These are phyloP conservation scores for Leccinum pellstonianum DNA, from an alignment of 768 basidiomycete species.

Conservation along the genomic window DNA sequence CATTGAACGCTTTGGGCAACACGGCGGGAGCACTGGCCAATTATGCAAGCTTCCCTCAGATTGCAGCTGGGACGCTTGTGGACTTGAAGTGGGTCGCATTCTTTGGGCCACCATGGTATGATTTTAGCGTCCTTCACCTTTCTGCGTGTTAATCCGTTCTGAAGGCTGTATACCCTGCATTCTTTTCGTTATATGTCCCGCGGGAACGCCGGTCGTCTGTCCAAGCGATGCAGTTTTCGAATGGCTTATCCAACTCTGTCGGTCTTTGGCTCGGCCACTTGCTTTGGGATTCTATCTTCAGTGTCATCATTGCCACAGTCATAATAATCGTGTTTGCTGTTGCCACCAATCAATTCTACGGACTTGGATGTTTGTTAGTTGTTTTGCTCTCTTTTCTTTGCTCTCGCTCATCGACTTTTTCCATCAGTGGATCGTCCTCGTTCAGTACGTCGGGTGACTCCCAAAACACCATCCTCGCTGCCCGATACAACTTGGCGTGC, in stretches of 20 bases:
- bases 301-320: conserved; percentile 58
- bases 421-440: conserved; percentile 64
- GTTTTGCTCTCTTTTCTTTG: not conserved
- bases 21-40: conserved; percentile 39
- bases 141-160: not conserved
- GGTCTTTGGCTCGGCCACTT: conserved; percentile 81
- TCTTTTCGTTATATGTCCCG: conserved; percentile 76
- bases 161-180: conserved; percentile 77
- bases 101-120: conserved; percentile 69
- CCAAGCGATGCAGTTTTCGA: conserved; percentile 80
- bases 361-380: conserved; percentile 60
- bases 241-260: conserved; percentile 66
- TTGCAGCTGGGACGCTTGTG: conserved; percentile 53
- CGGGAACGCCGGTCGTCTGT: conserved; percentile 65
- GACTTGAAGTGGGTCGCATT: conserved; percentile 75
- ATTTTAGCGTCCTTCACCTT: not conserved
- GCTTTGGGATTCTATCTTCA: conserved; percentile 65
- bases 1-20: conserved; percentile 51
- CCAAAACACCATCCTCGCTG: conserved; percentile 71
- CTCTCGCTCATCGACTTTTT: not conserved
- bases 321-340: conserved; percentile 61
- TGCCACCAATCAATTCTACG: conserved; percentile 62
- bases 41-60: conserved; percentile 57
- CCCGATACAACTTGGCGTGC: conserved; percentile 75
- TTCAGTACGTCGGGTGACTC: conserved; percentile 66